phyloP scores from a whole-genome alignment of 306 rosid genomes.

The Mucuna pruriens region DNA sequence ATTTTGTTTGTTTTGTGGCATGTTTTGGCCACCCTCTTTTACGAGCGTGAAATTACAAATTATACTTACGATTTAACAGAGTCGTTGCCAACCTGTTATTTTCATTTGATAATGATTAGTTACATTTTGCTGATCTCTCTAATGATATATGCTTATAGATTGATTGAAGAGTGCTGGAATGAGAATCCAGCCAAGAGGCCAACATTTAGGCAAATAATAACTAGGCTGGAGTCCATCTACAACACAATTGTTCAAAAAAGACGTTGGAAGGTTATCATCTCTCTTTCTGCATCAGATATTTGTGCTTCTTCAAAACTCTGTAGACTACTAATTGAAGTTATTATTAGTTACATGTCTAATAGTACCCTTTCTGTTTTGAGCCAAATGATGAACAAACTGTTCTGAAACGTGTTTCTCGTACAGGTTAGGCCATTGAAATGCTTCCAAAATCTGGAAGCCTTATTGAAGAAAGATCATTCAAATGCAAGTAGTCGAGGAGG shows the following conservation, averaged over 20 bases:
- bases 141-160: slow-evolving; percentile 55
- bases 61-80: not conserved
- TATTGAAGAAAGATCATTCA: slow-evolving; percentile 64
- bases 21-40: not conserved
- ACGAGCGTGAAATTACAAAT: not conserved
- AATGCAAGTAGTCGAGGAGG: slow-evolving; percentile 55
- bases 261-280: slow-evolving; percentile 82
- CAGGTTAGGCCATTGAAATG: slow-evolving; percentile 91
- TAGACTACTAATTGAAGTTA: not conserved
- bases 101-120: slow-evolving; percentile 15
- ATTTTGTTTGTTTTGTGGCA: not conserved
- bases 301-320: not conserved
- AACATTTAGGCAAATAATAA: slow-evolving; percentile 81
- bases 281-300: slow-evolving; percentile 28
- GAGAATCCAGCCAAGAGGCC: slow-evolving; percentile 90
- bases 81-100: not conserved
- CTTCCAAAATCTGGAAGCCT: slow-evolving; percentile 80
- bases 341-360: not conserved
- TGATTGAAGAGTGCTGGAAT: slow-evolving; percentile 91
- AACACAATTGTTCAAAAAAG: slow-evolving; percentile 62
- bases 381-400: not conserved
- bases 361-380: not conserved
- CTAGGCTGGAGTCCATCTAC: slow-evolving; percentile 70
- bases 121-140: slow-evolving; percentile 12
- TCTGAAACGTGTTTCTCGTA: not conserved